Percentiles rank a stretch among this genome's conserved stretches.
These are phyloP conservation scores for Beauveria sp. DNA, from an alignment of 2,329 filamentous ascomycete species.

Conservation along the genomic window DNA sequence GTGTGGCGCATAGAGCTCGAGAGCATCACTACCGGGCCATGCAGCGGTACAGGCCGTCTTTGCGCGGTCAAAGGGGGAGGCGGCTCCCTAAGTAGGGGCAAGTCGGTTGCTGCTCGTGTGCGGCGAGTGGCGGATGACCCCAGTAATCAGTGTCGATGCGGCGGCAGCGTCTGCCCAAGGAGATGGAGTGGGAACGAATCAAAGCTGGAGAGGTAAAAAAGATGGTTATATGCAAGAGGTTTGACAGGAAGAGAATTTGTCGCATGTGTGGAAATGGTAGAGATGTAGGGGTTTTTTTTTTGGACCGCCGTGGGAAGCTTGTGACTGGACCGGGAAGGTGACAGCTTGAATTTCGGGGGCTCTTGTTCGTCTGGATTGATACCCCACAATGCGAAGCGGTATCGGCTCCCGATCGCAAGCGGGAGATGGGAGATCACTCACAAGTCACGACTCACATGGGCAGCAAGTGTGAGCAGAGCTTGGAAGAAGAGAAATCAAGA, in stretches of 20 bases:
- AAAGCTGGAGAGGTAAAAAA: background rate
- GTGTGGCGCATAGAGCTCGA: conserved; percentile 29
- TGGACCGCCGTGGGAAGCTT: background rate
- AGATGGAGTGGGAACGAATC: background rate
- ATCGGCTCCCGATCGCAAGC: conserved; percentile 4
- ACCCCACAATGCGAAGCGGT: conserved; percentile 9
- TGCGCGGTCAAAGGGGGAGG: background rate
- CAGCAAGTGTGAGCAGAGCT: background rate
- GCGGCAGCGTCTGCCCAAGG: background rate
- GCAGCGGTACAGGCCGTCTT: background rate
- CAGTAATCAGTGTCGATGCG: too few relatives aligned
- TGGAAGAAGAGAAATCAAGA: background rate
- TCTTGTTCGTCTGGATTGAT: background rate
- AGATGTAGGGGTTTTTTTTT: background rate
- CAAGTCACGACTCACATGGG: background rate
- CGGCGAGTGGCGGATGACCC: background rate
- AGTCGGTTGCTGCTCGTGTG: background rate
- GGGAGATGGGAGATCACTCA: background rate
- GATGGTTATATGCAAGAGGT: background rate
- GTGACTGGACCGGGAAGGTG: conserved; percentile 5
- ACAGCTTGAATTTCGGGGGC: background rate
- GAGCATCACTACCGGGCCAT: conserved; percentile 22
- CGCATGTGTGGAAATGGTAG: background rate
- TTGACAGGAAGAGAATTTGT: background rate
- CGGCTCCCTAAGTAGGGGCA: background rate